These are phyloP conservation scores for Phytophthora nicotianae DNA, from an alignment of 352 stramenopile genomes.

Conservation along the genomic window DNA sequence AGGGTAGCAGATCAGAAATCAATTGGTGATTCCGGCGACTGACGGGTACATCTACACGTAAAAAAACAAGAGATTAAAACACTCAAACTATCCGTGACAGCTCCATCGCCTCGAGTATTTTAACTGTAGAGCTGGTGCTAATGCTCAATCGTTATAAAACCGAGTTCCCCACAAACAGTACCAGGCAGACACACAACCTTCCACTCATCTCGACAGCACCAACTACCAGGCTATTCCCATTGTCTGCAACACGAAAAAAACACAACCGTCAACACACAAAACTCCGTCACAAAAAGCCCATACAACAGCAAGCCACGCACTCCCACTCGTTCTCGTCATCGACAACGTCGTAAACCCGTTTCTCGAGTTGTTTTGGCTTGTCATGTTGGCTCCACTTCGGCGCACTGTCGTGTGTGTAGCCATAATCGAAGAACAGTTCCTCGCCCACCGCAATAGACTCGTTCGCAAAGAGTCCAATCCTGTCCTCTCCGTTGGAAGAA, in stretches of 20 bases:
- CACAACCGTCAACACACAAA: neutral
- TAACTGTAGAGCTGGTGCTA: no score
- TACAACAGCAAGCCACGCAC: constrained; percentile 18
- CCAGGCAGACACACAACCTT: no score
- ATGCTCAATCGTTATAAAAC: no score
- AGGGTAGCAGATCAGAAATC: no score
- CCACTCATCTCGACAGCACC: no score
- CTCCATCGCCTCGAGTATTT: no score
- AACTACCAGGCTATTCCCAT: constrained; percentile 1
- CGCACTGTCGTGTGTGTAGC: constrained; percentile 67
- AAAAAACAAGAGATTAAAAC: no score
- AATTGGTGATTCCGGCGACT: no score
- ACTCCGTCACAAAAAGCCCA: neutral
- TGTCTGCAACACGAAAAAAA: neutral
- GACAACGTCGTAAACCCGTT: constrained; percentile 25
- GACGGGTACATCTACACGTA: no score
- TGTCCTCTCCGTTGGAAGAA: constrained; percentile 87
- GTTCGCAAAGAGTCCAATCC: constrained; percentile 92
- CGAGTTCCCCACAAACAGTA: no score
- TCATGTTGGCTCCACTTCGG: constrained; percentile 63
- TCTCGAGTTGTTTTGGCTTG: constrained; percentile 11
- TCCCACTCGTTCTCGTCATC: constrained; percentile 49
- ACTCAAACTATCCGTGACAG: no score
- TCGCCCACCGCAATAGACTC: constrained; percentile 85
- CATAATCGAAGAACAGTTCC: constrained; percentile 85